Evolutionary conservation across 208 protist species (phyloP), one percentile per base, ranked within the genome.

Genomic region (Leishmania braziliensis): DNA sequence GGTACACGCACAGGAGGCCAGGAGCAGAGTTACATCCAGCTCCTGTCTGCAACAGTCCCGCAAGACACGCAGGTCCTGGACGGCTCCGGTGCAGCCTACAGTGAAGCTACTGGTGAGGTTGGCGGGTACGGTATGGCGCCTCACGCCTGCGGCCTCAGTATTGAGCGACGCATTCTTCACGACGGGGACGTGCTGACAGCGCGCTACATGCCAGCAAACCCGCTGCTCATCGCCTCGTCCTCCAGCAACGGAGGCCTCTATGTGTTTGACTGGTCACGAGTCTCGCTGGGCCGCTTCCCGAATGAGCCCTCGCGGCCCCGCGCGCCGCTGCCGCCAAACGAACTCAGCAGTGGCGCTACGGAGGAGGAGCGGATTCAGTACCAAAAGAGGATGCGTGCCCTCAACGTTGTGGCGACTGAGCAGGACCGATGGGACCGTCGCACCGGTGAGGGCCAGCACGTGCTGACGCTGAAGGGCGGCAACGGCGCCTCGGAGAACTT

Each of bases 71-170:
- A 83, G 39, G 68, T 79, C 36, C 82, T 97, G 39, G 89, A 95
- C 75, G 82, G 78, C 8, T 81, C 79, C 18, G 84, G 92, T 18
- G 80, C 81, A 14, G 86, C 91, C 46, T 95, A 91, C 83, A 92
- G 84, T 82, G 92, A 97, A 33, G 93, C 89, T 10, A 98, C 94
- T 9, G 94, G 95, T n/a, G 95, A 98, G 82, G 90, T 98, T 3
- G 95, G 95, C 48, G 95, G 95, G 43, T 98, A 97, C 85, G 95
- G 95, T 70, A 93, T 93, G 88, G 93, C 95, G 6, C 91, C 95
- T 6, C 79, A 84, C 54, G 74, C 83, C 62, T 90, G 86, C 39
- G 92, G 90, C 1, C 84, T 97, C 56, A 86, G 87, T 26, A 77
- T 97, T 8, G 93, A 97, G 85, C 89, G 92, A 5, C 90, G 94